Conservation (phyloP, 208 protist species). For the Blastocrithidia nonstop region DNA sequence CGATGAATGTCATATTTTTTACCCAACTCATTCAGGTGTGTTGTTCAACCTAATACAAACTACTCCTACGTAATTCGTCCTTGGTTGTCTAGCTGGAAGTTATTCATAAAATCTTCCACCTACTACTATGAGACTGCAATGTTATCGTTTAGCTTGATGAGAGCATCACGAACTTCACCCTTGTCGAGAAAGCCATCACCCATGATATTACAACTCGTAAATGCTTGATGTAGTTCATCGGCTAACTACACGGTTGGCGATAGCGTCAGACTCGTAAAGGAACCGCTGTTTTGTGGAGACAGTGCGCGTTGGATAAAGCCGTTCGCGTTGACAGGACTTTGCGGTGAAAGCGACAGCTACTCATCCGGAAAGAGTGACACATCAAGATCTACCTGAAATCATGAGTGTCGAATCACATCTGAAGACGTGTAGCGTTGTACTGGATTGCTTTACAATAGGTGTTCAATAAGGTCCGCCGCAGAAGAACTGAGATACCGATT, state of each 20-base stretch:
- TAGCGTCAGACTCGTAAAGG: conserved; percentile 7
- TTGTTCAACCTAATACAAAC: conserved; percentile 70
- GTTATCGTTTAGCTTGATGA: conserved; percentile 77
- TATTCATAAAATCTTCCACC: conserved; percentile 61
- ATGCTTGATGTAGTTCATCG: conserved; percentile 53
- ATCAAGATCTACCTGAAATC: conserved; percentile 70
- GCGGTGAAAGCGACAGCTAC: conserved; percentile 8
- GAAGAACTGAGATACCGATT: conserved; percentile 57
- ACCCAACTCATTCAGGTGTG: conserved; percentile 55
- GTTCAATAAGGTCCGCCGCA: conserved; percentile 60
- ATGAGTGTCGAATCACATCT: conserved; percentile 67
- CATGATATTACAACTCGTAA: conserved; percentile 60
- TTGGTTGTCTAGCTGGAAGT: conserved; percentile 55
- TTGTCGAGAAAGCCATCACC: conserved; percentile 60
- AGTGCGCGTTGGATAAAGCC: conserved; percentile 54
- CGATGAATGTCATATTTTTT: conserved; percentile 64
- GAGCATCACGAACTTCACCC: conserved; percentile 71
- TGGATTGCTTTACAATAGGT: conserved; percentile 54
- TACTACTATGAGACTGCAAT: conserved; percentile 42
- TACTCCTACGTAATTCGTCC: conserved; percentile 77
- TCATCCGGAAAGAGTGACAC: conserved; percentile 35
- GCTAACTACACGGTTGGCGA: conserved; percentile 21
- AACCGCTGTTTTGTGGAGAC: conserved; percentile 18
- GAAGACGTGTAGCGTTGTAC: conserved; percentile 37
- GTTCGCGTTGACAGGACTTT: conserved; percentile 13